Base-by-base conservation (phyloP, 2,329 filamentous ascomycete genomes). In the Neodidymelliopsis sp. region DNA sequence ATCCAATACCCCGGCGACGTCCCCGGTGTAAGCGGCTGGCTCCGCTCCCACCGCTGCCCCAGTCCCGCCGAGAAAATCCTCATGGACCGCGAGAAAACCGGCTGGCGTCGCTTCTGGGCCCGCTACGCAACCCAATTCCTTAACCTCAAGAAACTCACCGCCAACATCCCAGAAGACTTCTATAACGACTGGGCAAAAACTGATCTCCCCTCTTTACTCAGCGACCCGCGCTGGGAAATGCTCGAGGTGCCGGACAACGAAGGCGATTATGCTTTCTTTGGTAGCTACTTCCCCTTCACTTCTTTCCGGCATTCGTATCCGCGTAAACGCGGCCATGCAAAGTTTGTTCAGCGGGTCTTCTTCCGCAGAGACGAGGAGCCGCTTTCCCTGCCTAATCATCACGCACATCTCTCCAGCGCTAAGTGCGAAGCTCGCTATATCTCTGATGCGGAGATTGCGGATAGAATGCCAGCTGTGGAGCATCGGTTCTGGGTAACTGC, bases 91-190 rank as follows among this genome's bases (percentile, higher is more conserved):
- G 69, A 72, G 41, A 66, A 61, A 57, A 59, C 56, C 19, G 70
- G 69, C 11, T 72, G 70, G 69, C 62, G 66, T 13, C 59, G 66
- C 19, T 72, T 72, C 56, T 72, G 70, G 70, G 56, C 57, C 8
- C 63, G 70, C 12, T 72, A 72, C 33, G 68, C 70, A 2, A 47
- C 45, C 4, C 67, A 66, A 13, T 67, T 72, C 49, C 68, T 56
- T n/a, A 70, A 70, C 27, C 56, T 72, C 2, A 72, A 70, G 52
- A 72, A 72, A 31, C 55, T 71, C 12, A 69, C 63, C 0, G 57
- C 56, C 13, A 62, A 66, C 20, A 57, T 72, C 2, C 70, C 70
- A 0, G 56, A 55, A 20, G 60, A 60, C 6, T 69, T 72, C 29
- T 72, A 70, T 47, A 56, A 65, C 8, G 68, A 69, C 41, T 72